Conservation (phyloP, 768 basidiomycete genomes). For the Leccinum incarnatum region DNA sequence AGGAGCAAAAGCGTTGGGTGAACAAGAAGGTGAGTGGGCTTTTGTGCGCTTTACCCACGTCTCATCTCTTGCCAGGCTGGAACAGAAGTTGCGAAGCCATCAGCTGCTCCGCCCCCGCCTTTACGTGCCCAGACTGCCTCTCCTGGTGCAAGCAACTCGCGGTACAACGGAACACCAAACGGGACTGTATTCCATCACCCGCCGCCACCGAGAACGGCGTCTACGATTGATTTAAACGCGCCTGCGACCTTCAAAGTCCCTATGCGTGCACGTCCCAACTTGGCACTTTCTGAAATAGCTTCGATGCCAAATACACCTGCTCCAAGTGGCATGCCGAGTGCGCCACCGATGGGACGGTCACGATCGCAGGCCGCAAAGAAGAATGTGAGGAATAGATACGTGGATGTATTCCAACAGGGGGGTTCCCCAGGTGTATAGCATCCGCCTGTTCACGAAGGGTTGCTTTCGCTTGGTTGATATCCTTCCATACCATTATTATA, state of each 20-base stretch:
- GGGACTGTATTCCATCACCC: constrained; percentile 13
- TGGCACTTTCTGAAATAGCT: constrained; percentile 48
- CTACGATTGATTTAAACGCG: constrained; percentile 58
- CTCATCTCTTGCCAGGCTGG: constrained; percentile 45
- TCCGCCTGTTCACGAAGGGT: not conserved
- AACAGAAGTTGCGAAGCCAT: constrained; percentile 48
- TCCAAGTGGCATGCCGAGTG: constrained; percentile 17
- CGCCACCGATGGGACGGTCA: constrained; percentile 46
- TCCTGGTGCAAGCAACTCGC: constrained; percentile 50
- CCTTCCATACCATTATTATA: constrained; percentile 18
- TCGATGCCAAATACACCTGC: constrained; percentile 35
- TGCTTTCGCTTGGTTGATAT: constrained; percentile 1
- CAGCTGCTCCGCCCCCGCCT: constrained; percentile 70
- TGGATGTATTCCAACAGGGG: constrained; percentile 81
- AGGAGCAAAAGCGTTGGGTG: constrained; percentile 94
- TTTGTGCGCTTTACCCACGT: not conserved
- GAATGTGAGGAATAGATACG: constrained; percentile 79
- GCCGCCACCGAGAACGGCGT: constrained; percentile 49
- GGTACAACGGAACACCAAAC: constrained; percentile 33
- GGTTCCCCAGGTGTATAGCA: constrained; percentile 19
- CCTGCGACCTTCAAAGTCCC: constrained; percentile 51
- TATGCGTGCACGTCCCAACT: constrained; percentile 62
- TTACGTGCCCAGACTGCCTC: constrained; percentile 85
- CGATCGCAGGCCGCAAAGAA: constrained; percentile 65
- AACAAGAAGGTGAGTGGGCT: constrained; percentile 73